Percentiles rank a stretch among this genome's conserved stretches.
These are phyloP conservation scores for Neobulgaria alba DNA, from an alignment of 2,329 filamentous ascomycete genomes.

Conservation along the genomic window DNA sequence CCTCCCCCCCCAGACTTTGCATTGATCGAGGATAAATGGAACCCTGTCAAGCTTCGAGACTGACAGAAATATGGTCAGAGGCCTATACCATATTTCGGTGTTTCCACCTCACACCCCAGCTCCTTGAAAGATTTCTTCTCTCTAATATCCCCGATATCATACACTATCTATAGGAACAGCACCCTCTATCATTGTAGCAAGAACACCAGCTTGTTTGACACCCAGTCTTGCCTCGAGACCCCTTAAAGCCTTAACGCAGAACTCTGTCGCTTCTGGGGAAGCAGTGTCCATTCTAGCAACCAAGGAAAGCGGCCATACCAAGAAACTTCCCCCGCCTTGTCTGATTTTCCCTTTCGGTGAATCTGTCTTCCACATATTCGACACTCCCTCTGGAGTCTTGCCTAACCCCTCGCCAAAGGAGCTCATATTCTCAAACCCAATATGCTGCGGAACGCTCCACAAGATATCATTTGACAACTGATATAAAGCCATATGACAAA, in stretches of 20 bases:
- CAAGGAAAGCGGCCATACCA: slow-evolving; percentile 26
- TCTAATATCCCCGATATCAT: no score
- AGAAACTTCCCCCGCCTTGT: slow-evolving; percentile 7
- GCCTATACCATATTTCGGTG: no score
- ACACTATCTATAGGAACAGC: no score
- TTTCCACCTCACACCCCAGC: no score
- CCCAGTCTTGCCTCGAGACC: slow-evolving; percentile 18
- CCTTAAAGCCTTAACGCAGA: slow-evolving; percentile 17
- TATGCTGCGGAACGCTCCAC: slow-evolving; percentile 18
- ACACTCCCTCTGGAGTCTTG: background rate
- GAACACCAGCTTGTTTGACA: slow-evolving; percentile 19
- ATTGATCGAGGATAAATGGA: no score
- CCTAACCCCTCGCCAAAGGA: no score
- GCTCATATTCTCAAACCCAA: slow-evolving; percentile 7
- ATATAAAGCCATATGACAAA: slow-evolving; percentile 15
- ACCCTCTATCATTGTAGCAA: slow-evolving; percentile 15
- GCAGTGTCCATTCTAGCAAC: slow-evolving; percentile 15
- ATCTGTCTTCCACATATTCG: slow-evolving; percentile 4
- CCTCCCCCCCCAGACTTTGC: no score
- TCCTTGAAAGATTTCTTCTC: no score
- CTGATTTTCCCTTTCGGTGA: slow-evolving; percentile 8
- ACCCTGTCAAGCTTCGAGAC: no score
- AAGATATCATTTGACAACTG: slow-evolving; percentile 18
- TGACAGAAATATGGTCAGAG: no score
- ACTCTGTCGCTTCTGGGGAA: slow-evolving; percentile 10